These are phyloP conservation scores for Talaromyces borbonicus DNA, from an alignment of 495 filamentous ascomycete genomes.

Conservation along the genomic window DNA sequence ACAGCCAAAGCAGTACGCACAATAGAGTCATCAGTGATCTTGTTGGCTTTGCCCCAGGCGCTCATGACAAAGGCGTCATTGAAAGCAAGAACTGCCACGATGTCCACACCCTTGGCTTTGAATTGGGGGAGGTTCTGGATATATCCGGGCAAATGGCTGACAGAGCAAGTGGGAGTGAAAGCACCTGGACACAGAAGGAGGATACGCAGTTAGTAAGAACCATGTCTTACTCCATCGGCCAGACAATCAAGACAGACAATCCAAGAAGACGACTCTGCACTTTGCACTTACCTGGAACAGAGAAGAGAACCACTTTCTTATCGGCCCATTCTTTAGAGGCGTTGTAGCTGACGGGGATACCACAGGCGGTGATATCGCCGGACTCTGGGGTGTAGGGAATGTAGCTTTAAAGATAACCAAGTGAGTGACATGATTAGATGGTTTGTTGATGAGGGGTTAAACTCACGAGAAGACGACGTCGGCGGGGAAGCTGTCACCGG, in stretches of 20 bases:
- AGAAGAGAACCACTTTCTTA: constrained; percentile 86
- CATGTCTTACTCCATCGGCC: no score
- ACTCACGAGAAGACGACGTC: constrained; percentile 63
- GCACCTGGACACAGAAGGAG: constrained; percentile 42
- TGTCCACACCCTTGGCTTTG: constrained; percentile 73
- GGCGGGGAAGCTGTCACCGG: constrained; percentile 71
- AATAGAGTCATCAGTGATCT: constrained; percentile 62
- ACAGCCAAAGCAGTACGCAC: constrained; percentile 40
- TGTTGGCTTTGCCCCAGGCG: constrained; percentile 91
- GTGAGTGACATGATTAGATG: constrained; percentile 3
- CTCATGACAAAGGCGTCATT: constrained; percentile 90
- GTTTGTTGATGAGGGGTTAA: not conserved
- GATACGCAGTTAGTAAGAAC: not conserved
- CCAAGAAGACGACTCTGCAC: no score
- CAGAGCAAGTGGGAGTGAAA: constrained; percentile 89
- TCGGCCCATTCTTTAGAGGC: constrained; percentile 73
- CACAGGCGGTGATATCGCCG: constrained; percentile 59
- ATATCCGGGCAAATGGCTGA: constrained; percentile 75
- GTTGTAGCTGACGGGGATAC: constrained; percentile 65
- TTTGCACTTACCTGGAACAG: constrained; percentile 56
- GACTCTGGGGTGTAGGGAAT: constrained; percentile 59
- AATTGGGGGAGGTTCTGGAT: constrained; percentile 61
- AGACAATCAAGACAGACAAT: not conserved
- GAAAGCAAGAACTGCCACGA: constrained; percentile 71
- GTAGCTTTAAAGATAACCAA: constrained; percentile 37